Percentiles rank a stretch among this genome's conserved stretches.
Evolutionary conservation across 2,329 filamentous ascomycete genomes (phyloP).

Genomic region (Tolypocladium ovalisporum): DNA sequence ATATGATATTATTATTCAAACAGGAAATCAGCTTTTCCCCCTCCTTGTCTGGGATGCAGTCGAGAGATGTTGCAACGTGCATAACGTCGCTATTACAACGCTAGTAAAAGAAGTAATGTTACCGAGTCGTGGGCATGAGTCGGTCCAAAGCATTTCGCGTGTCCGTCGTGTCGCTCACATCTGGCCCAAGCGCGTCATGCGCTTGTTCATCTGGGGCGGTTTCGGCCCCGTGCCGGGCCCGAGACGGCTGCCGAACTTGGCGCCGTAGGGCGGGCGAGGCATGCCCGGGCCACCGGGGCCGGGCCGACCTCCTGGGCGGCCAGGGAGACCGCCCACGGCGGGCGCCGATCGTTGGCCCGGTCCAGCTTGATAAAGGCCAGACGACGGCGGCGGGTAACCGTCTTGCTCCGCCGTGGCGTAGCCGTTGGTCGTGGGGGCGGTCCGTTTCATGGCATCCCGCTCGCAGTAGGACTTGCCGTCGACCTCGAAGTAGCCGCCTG

Average conservation of each 20-base stretch:
- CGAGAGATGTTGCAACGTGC: background rate
- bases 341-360: constrained; percentile 11
- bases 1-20: background rate
- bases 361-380: constrained; percentile 3
- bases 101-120: background rate
- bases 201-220: constrained; percentile 48
- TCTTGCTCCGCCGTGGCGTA: constrained; percentile 3
- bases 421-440: constrained; percentile 20
- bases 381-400: constrained; percentile 6
- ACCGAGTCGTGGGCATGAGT: background rate
- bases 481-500: constrained; percentile 86
- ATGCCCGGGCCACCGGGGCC: constrained; percentile 4
- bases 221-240: constrained; percentile 7
- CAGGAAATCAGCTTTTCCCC: background rate
- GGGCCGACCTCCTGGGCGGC: constrained; percentile 8
- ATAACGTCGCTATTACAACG: background rate
- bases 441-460: constrained; percentile 60
- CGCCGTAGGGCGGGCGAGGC: constrained; percentile 4
- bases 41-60: background rate
- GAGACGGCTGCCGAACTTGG: constrained; percentile 6
- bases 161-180: background rate
- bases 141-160: background rate
- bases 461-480: constrained; percentile 75
- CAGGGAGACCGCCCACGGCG: constrained; percentile 6
- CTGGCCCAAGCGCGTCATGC: constrained; percentile 44